A percentile compares a stretch with the other conserved stretches of the same genome.
These are phyloP conservation scores for Triangularia setosa DNA, from an alignment of 2,329 filamentous ascomycete genomes.

Conservation along the genomic window DNA sequence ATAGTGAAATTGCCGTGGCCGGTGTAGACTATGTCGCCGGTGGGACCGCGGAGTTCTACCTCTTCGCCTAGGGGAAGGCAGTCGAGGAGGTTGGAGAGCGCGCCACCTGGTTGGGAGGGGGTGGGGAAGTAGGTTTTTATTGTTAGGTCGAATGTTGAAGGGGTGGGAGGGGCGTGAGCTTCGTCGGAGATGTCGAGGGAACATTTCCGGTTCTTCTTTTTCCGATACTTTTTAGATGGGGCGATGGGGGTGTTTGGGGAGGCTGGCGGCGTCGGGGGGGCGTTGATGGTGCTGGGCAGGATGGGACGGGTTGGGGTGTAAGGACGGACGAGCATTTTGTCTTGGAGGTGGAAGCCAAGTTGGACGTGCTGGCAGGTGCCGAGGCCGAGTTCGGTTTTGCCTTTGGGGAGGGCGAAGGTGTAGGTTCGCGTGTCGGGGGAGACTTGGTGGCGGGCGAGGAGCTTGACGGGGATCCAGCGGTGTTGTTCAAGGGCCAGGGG, in stretches of 20 bases:
- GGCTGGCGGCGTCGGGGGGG: not conserved
- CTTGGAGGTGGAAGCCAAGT: slow-evolving; percentile 49
- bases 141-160: slow-evolving; percentile 41
- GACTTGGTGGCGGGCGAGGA: slow-evolving; percentile 35
- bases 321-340: slow-evolving; percentile 46
- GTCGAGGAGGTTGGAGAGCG: slow-evolving; percentile 50
- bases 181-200: not conserved
- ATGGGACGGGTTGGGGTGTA: slow-evolving; percentile 50
- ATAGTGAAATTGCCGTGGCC: slow-evolving; percentile 45
- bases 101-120: slow-evolving; percentile 32
- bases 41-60: slow-evolving; percentile 49
- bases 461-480: slow-evolving; percentile 44
- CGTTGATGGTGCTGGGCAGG: slow-evolving; percentile 21
- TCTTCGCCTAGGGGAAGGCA: slow-evolving; percentile 45
- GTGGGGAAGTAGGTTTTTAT: slow-evolving; percentile 50
- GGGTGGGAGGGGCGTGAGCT: not conserved
- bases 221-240: not conserved
- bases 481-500: slow-evolving; percentile 37
- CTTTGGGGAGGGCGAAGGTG: slow-evolving; percentile 42
- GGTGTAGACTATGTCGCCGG: slow-evolving; percentile 47
- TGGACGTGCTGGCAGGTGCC: slow-evolving; percentile 51
- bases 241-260: not conserved
- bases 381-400: slow-evolving; percentile 41
- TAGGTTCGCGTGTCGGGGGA: slow-evolving; percentile 44
- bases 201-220: not conserved